These are phyloP conservation scores for Macrophomina tecta DNA, from an alignment of 2,329 filamentous ascomycete genomes.

Conservation along the genomic window DNA sequence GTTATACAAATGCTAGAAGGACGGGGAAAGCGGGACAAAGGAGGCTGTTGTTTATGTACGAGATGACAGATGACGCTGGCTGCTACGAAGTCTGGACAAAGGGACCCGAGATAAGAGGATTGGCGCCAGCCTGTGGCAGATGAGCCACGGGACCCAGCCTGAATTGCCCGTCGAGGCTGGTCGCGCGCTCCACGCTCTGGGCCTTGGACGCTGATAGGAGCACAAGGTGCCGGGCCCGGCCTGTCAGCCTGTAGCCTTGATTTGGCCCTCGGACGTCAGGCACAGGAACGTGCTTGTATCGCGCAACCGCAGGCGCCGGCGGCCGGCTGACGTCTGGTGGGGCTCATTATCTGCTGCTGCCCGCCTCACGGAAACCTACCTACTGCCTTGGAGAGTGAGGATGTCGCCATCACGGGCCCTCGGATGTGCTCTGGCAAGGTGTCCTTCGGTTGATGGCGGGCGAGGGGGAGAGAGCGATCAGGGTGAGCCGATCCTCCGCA, in stretches of 20 bases:
- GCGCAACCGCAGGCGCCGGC: slow-evolving; percentile 1
- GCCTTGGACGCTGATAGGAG: slow-evolving; percentile 25
- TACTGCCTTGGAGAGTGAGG: neutral
- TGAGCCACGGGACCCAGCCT: slow-evolving; percentile 27
- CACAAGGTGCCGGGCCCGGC: slow-evolving; percentile 16
- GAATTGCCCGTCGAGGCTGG: slow-evolving; percentile 1
- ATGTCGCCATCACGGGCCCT: slow-evolving; percentile 11
- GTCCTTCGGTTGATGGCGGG: slow-evolving; percentile 22
- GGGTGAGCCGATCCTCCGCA: slow-evolving; percentile 28
- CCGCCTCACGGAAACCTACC: slow-evolving; percentile 2
- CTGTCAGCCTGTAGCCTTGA: slow-evolving; percentile 23
- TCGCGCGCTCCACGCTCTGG: slow-evolving; percentile 17
- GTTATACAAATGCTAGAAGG: neutral
- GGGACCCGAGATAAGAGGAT: slow-evolving; percentile 25
- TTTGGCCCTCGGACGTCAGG: slow-evolving; percentile 12
- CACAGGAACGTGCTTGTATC: slow-evolving; percentile 19
- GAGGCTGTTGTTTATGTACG: slow-evolving; percentile 28
- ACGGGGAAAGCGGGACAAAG: slow-evolving; percentile 19
- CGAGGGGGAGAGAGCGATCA: neutral
- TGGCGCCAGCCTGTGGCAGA: slow-evolving; percentile 22
- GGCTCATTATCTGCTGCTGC: slow-evolving; percentile 5
- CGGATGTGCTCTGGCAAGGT: slow-evolving; percentile 20
- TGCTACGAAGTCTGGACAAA: slow-evolving; percentile 26
- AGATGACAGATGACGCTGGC: slow-evolving; percentile 16
- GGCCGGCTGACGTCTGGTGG: slow-evolving; percentile 14